Base-by-base conservation (phyloP, 495 filamentous ascomycete species). In the Aspergillus indologenus region DNA sequence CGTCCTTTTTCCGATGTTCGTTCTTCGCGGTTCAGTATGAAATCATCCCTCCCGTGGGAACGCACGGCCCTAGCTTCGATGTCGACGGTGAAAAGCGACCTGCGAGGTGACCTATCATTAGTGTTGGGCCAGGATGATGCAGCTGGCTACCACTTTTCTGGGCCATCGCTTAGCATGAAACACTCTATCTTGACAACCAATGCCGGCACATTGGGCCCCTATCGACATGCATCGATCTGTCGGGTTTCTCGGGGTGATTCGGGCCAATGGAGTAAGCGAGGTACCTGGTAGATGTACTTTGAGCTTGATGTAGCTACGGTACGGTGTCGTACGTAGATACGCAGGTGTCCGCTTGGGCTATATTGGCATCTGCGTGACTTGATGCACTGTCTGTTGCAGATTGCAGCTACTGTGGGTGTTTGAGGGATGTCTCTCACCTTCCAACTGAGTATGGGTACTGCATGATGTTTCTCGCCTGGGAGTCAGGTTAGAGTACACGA, bases 151-250 rank as follows among this genome's bases (percentile, higher is more conserved):
- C 12, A 40, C 34, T 40, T 40, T 40, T 40, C 34, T 21, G 45
- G 19, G 45, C 20, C 23, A 19, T 40, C 34, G 45, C 45, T 48
- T 48, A 23, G 45, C 45, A 48, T 22, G 45, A 48, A 48, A 48
- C 45, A 48, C 45, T 22, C 17, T 48, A 48, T 14, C 23, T 2
- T 4, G 45, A 23, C 45, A 19, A 23, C 18, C 20, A 20, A 22
- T 46, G 18, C 45, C 19, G 18, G 18, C 7, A n/a, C 7, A 20
- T 9, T 20, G 45, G n/a, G 20, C 11, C 9, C 45, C 20, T n/a
- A 22, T 40, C 5, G 34, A 40, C 34, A 15, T 40, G 34, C 34
- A 15, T 40, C 34, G 12, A 40, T 40, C 34, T 40, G 34, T 4
- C 34, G 12, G 12, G 34, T 8, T 2, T 11, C 7, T 40, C 34